Base-by-base conservation (phyloP, 441 rosid species). In the Gossypium lobatum region DNA sequence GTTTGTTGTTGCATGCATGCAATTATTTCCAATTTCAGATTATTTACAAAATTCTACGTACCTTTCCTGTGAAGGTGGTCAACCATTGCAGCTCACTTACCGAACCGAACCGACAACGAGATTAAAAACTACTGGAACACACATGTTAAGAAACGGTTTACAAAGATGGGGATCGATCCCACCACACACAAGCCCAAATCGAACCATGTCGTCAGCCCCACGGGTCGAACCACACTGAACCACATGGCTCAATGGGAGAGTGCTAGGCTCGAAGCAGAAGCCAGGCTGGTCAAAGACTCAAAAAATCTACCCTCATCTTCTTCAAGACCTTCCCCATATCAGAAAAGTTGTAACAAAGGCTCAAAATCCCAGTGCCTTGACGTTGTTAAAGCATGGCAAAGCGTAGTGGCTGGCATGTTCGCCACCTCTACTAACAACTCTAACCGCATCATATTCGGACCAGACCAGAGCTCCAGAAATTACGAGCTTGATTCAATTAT, bases 221-320 rank as follows among this genome's bases (percentile, higher is more conserved):
- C 14, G 74, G 76, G 14, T 79, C 68, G 31, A 39, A 73, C 77
- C 52, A 48, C 80, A 39, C 82, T 85, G 4, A 83, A 82, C 75
- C 89, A 85, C 83, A 79, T 82, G 83, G 85, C 89, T 53, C 89
- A 85, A 62, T 85, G 89, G 88, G 88, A 85, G 74, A 81, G 80
- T 23, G 87, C 88, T 2, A 75, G 88, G 37, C 83, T 85, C 5
- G 87, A 85, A 73, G 87, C 88, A 1, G 85, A 85, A 58, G 86
- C 88, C 1, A 75, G 88, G 54, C 54, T 83, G 9, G 87, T 78
- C 1, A 82, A 57, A 11, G 75, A 80, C 48, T 80, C 89, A 0
- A 82, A 80, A 70, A 50, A 66, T 4, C 57, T 71, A 6, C 18
- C n/a, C n/a, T 50, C 34, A 2, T 57, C 62, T 11, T 10, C 62